Conservation (phyloP, 2,329 filamentous ascomycete species). For the Aureobasidium sp. region DNA sequence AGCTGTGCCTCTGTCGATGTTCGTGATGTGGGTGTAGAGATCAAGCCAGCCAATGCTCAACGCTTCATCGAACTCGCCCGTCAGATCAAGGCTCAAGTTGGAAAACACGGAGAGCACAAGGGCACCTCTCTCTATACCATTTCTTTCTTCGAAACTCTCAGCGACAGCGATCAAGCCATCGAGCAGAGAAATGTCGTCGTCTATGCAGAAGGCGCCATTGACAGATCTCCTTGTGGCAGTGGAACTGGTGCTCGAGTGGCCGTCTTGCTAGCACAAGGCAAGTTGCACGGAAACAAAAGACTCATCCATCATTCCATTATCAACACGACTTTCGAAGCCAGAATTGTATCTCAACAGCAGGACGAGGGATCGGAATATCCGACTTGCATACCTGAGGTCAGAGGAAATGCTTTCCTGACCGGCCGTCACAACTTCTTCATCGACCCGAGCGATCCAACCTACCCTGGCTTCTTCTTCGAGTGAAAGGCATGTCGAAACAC, state of each 20-base stretch:
- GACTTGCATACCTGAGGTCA: slow-evolving; percentile 4
- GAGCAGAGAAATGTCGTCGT: slow-evolving; percentile 17
- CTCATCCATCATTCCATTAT: slow-evolving; percentile 13
- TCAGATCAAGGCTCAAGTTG: slow-evolving; percentile 10
- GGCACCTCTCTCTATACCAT: slow-evolving; percentile 16
- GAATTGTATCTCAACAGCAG: not conserved
- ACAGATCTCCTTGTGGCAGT: slow-evolving; percentile 35
- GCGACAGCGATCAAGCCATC: not conserved
- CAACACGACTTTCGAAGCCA: slow-evolving; percentile 11
- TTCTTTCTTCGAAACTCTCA: slow-evolving; percentile 15
- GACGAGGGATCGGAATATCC: not conserved
- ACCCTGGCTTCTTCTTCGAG: slow-evolving; percentile 14
- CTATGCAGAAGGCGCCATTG: slow-evolving; percentile 41
- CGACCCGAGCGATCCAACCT: slow-evolving; percentile 7
- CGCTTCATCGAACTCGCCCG: slow-evolving; percentile 12
- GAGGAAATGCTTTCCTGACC: slow-evolving; percentile 7
- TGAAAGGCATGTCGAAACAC: not conserved
- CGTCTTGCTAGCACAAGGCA: not conserved
- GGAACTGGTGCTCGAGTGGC: slow-evolving; percentile 29
- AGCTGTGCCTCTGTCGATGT: slow-evolving; percentile 15
- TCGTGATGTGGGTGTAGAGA: not conserved
- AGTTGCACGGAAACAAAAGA: not conserved
- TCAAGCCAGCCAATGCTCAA: slow-evolving; percentile 12
- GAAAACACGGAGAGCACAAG: not conserved
- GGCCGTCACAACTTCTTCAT: slow-evolving; percentile 14